phyloP scores from a whole-genome alignment of 306 rosid species.

The Vigna nakashimae region DNA sequence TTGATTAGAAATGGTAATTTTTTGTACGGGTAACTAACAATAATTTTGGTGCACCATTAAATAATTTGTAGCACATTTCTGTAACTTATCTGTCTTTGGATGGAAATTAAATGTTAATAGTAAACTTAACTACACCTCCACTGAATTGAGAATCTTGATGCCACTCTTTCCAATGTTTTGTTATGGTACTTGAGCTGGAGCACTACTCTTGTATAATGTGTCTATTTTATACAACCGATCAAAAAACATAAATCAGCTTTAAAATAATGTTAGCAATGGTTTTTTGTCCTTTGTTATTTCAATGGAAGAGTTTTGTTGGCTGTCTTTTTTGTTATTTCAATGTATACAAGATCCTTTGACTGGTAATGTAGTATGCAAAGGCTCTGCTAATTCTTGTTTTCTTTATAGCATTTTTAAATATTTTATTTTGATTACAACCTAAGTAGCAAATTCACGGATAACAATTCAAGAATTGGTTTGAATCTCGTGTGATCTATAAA shows the following conservation, averaged over 20 bases:
- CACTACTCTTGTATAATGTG: too few relatives aligned
- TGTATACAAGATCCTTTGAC: not conserved
- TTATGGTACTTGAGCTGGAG: not conserved
- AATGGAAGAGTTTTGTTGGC: too few relatives aligned
- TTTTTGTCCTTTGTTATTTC: not conserved
- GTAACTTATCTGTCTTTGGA: conserved; percentile 19
- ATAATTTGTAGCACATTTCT: conserved; percentile 36
- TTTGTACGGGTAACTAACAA: conserved; percentile 18
- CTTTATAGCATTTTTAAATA: too few relatives aligned
- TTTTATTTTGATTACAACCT: too few relatives aligned
- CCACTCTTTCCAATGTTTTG: not conserved
- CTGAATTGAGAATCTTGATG: not conserved
- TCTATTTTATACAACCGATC: not conserved
- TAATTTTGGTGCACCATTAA: conserved; percentile 20
- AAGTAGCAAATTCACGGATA: too few relatives aligned
- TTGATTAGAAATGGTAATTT: conserved; percentile 37
- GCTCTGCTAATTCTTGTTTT: too few relatives aligned
- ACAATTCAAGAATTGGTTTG: not conserved
- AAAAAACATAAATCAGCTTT: not conserved
- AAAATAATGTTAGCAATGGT: not conserved
- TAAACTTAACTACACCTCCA: conserved; percentile 12
- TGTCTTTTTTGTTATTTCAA: not conserved
- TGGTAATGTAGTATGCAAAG: too few relatives aligned
- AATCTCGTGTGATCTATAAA: too few relatives aligned
- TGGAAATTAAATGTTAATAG: conserved; percentile 33